Percentiles rank a stretch among this genome's conserved stretches.
phyloP scores from a whole-genome alignment of 176 grass and related monocot genomes.

The Aegilops speltoides region DNA sequence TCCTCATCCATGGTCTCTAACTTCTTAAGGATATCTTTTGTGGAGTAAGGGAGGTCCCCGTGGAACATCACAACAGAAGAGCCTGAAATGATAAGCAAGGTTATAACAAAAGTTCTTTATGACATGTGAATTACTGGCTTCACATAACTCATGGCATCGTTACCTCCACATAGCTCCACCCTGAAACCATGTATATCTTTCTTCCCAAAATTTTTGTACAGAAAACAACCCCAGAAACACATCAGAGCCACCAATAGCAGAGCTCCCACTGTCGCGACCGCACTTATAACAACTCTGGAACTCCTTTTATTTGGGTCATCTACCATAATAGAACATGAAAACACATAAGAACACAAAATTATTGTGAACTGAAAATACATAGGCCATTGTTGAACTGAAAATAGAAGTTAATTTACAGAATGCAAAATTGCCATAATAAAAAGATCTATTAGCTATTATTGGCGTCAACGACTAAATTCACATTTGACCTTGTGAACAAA shows the following conservation, averaged over 20 bases:
- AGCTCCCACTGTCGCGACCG: constrained; percentile 94
- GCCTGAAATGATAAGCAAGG: constrained; percentile 48
- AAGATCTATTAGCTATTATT: neutral
- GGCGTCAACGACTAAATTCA: neutral
- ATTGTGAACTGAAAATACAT: neutral
- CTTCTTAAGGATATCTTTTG: constrained; percentile 95
- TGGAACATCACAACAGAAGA: constrained; percentile 95
- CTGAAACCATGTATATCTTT: constrained; percentile 73
- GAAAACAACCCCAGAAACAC: constrained; percentile 99
- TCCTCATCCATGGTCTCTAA: constrained; percentile 79
- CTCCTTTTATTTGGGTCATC: constrained; percentile 47
- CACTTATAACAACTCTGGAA: constrained; percentile 98
- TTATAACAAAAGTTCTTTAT: constrained; percentile 9
- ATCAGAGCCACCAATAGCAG: constrained; percentile 93
- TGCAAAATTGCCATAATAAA: constrained; percentile 9
- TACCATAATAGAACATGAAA: constrained; percentile 34
- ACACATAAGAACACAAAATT: neutral
- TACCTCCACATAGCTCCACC: constrained; percentile 96
- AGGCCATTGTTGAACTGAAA: constrained; percentile 11
- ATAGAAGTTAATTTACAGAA: constrained; percentile 34
- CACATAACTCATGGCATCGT: constrained; percentile 21
- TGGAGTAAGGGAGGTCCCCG: constrained; percentile 93
- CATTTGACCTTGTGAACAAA: neutral
- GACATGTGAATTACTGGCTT: neutral
- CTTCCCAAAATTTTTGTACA: constrained; percentile 99